Conservation (phyloP, 345 rosid genomes). For the Aegle marmelos region DNA sequence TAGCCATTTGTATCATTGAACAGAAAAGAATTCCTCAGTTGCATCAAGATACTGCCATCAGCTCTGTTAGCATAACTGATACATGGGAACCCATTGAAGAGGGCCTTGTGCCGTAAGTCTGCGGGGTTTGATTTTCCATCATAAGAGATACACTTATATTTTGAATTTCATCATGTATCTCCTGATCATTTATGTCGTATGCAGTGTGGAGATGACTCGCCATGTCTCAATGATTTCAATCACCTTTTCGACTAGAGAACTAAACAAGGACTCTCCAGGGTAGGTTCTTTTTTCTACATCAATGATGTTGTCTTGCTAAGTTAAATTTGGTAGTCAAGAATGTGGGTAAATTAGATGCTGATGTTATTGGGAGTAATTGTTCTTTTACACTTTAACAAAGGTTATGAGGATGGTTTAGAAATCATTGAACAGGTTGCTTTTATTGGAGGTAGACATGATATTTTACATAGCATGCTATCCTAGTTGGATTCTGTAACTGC, state of each 20-base stretch:
- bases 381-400: neutral
- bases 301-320: neutral
- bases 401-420: neutral
- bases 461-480: neutral
- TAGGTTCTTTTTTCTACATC: slow-evolving; percentile 29
- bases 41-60: slow-evolving; percentile 85
- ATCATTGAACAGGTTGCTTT: neutral
- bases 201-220: slow-evolving; percentile 94
- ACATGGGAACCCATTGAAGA: slow-evolving; percentile 97
- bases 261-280: slow-evolving; percentile 76
- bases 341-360: neutral
- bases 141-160: neutral
- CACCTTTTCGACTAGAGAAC: slow-evolving; percentile 71
- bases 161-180: neutral
- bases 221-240: slow-evolving; percentile 93
- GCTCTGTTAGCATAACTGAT: slow-evolving; percentile 90
- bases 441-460: neutral
- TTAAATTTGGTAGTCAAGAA: neutral
- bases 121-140: slow-evolving; percentile 1
- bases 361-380: neutral
- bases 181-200: slow-evolving; percentile 24
- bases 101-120: slow-evolving; percentile 83
- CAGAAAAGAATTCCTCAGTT: slow-evolving; percentile 76
- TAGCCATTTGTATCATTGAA: slow-evolving; percentile 10
- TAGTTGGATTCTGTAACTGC: neutral